phyloP scores from a whole-genome alignment of 2,329 filamentous ascomycete genomes.

The Plectosphaerella sp. region DNA sequence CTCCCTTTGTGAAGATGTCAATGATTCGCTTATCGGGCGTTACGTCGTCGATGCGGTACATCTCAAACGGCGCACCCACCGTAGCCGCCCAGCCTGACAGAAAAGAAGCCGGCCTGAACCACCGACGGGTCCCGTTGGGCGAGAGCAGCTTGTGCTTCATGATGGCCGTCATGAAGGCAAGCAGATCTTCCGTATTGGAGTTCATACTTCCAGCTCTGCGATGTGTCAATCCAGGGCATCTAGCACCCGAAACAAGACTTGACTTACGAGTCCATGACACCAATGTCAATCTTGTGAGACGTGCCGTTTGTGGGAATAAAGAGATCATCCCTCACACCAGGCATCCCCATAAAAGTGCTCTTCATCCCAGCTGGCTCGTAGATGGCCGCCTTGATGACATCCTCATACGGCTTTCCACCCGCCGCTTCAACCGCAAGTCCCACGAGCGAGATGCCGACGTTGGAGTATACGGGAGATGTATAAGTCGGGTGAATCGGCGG shows the following conservation, averaged over 20 bases:
- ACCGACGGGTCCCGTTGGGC: slow-evolving; percentile 31
- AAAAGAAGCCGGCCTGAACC: slow-evolving; percentile 37
- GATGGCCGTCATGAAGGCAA: slow-evolving; percentile 35
- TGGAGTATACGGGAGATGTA: slow-evolving; percentile 43
- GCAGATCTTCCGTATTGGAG: slow-evolving; percentile 35
- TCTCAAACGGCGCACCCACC: slow-evolving; percentile 44
- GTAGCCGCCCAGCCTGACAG: slow-evolving; percentile 30
- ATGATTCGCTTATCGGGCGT: slow-evolving; percentile 32
- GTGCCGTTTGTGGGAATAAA: slow-evolving; percentile 29
- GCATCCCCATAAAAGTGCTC: slow-evolving; percentile 29
- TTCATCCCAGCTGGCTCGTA: slow-evolving; percentile 36
- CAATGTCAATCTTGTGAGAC: slow-evolving; percentile 27
- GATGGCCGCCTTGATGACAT: slow-evolving; percentile 34
- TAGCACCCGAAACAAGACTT: not conserved
- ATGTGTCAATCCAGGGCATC: not conserved
- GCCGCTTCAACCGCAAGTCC: slow-evolving; percentile 39
- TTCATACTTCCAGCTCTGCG: slow-evolving; percentile 33
- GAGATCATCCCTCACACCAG: slow-evolving; percentile 19
- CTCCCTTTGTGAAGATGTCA: slow-evolving; percentile 43
- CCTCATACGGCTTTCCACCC: slow-evolving; percentile 30
- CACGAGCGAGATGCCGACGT: slow-evolving; percentile 39
- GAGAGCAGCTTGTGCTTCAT: slow-evolving; percentile 35
- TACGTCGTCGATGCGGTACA: slow-evolving; percentile 30
- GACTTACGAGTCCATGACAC: slow-evolving; percentile 28
- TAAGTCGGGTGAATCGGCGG: slow-evolving; percentile 37